Evolutionary conservation across 208 protist genomes (phyloP).

Genomic region (Acanthamoeba culbertsoni): DNA sequence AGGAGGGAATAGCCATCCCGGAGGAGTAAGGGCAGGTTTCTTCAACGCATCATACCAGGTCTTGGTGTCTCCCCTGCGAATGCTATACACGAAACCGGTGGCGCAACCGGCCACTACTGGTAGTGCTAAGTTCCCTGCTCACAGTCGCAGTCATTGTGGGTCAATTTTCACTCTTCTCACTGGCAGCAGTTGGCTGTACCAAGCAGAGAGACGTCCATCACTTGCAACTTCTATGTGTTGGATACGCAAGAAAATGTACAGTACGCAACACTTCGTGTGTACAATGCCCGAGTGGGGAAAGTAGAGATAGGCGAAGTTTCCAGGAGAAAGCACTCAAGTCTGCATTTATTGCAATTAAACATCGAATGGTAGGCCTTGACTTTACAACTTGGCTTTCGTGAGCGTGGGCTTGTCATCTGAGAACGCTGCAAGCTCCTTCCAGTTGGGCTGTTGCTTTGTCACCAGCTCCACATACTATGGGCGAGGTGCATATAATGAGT

Average conservation of each 20-base stretch:
- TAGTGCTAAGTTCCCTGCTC: background rate
- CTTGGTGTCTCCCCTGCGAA: background rate
- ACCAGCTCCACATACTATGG: conserved; percentile 33
- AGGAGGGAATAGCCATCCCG: conserved; percentile 10
- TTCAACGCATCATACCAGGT: background rate
- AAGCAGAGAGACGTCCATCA: background rate
- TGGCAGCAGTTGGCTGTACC: background rate
- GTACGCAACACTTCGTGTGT: too few species aligned
- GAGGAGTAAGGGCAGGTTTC: conserved; percentile 9
- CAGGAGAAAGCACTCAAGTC: too few species aligned
- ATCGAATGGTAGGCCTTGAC: too few species aligned
- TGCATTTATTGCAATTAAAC: too few species aligned
- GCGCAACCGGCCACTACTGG: background rate
- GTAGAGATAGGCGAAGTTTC: background rate
- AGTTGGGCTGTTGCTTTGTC: conserved; percentile 29
- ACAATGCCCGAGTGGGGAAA: too few species aligned
- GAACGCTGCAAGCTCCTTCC: conserved; percentile 48
- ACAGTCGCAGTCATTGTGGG: too few species aligned
- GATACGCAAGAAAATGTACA: too few species aligned
- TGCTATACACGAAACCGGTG: background rate
- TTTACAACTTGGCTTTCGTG: conserved; percentile 29
- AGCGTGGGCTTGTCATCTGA: background rate
- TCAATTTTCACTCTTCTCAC: too few species aligned
- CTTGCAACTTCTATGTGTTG: too few species aligned
- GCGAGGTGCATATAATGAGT: background rate